Evolutionary conservation across 352 stramenopile species (phyloP), one percentile per base, ranked within the genome.

Genomic region (Pythium aristosporum): DNA sequence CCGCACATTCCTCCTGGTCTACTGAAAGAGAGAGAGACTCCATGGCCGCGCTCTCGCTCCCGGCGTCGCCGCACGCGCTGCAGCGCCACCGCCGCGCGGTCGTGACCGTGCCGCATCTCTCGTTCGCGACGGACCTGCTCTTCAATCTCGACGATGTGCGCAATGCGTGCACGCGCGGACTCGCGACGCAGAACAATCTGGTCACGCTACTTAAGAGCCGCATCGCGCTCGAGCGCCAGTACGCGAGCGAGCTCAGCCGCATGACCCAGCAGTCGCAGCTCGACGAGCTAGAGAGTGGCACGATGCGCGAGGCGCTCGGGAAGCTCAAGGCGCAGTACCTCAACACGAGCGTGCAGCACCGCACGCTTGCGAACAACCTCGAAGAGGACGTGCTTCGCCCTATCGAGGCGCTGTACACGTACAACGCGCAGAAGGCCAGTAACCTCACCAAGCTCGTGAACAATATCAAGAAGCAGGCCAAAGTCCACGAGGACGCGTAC

Each of bases 311-410:
- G 42, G 84, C 86, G 3, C 74, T 93, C 39, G 73, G 70, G 5
- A 80, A 73, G 53, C 67, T 95, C 52, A 73, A 74, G 53, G 77
- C 79, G 4, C 86, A 93, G 70, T 95, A 93, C 55, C 55, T 88
- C 43, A 93, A 95, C 69, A 88, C 83, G 39, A 91, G 86, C 37
- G 83, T 91, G 49, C 86, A 95, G 67, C 86, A 95, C 64, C 74
- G 79, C 20, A 63, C 76, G 11, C 69, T 95, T 5, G 86, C 86
- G 0, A 78, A 79, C 21, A 93, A 82, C 37, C 67, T 95, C 1
- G 80, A 91, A 41, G 86, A 93, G 59, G 86, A 93, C 21, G 85
- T 95, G 30, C 61, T 92, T 44, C 74, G 67, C 6, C 86, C 86
- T 15, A 88, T 95, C 46, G 76, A 92, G 37, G 73, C 57, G 37